Conservation (phyloP, 345 rosid species). For the Geranium rotundifolium region DNA sequence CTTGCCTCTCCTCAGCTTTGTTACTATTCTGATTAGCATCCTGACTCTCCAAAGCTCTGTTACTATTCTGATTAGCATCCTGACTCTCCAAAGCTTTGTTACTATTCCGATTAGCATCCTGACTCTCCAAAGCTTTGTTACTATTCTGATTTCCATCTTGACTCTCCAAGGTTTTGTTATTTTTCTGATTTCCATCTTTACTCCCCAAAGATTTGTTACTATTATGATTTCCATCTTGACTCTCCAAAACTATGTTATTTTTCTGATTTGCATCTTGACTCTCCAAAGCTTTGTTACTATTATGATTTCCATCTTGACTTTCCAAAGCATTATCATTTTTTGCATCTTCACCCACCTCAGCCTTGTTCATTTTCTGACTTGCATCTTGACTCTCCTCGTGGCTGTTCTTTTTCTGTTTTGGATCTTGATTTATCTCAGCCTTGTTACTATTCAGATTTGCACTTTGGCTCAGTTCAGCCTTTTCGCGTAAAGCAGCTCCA, state of each 20-base stretch:
- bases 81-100: neutral
- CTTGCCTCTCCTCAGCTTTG: no score
- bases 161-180: neutral
- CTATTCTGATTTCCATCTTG: neutral
- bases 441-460: neutral
- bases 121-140: neutral
- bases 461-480: constrained; percentile 14
- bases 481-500: constrained; percentile 7
- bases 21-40: neutral
- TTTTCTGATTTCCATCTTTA: neutral
- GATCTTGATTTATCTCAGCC: neutral
- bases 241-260: no score
- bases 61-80: no score
- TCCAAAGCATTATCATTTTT: no score
- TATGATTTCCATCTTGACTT: neutral
- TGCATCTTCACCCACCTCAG: neutral
- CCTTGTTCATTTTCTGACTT: neutral
- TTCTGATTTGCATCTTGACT: neutral
- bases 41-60: neutral
- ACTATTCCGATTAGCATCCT: neutral
- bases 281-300: neutral
- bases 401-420: neutral
- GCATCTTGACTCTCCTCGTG: neutral
- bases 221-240: no score
- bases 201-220: no score